Percentiles rank a stretch among this genome's conserved stretches.
These are phyloP conservation scores for Claviceps sp. DNA, from an alignment of 2,329 filamentous ascomycete genomes.

Conservation along the genomic window DNA sequence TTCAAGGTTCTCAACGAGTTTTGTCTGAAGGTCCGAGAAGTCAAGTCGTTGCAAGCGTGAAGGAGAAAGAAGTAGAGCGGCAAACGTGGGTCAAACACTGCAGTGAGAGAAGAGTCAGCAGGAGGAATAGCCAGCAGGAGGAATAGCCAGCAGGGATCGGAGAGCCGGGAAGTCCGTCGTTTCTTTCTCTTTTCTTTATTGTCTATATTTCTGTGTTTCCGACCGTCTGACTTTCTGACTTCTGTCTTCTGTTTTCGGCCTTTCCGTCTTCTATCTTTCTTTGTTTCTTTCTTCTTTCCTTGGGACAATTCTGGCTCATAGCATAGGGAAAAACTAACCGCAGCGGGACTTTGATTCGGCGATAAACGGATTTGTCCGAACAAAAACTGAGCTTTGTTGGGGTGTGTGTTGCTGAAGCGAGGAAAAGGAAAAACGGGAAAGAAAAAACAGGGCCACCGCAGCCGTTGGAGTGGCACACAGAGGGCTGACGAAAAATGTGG, in stretches of 20 bases:
- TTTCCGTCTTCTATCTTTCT: too few species aligned
- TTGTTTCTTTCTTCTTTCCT: not conserved
- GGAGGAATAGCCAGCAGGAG: not conserved
- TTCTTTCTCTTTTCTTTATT: too few species aligned
- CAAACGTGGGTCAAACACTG: conserved; percentile 6
- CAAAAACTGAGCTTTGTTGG: conserved; percentile 2
- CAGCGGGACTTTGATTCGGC: not conserved
- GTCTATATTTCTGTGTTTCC: too few species aligned
- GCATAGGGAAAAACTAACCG: not conserved
- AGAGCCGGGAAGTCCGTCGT: too few species aligned
- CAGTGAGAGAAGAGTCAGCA: conserved; percentile 9
- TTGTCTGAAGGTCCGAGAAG: not conserved
- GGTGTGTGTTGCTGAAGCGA: not conserved
- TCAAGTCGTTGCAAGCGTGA: not conserved
- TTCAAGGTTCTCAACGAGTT: not conserved
- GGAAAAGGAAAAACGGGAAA: conserved; percentile 2
- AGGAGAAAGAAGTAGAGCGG: not conserved
- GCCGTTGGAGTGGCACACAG: not conserved
- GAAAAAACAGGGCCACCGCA: conserved; percentile 9
- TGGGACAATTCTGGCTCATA: not conserved
- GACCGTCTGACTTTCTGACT: too few species aligned
- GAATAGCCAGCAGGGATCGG: not conserved
- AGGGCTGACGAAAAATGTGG: conserved; percentile 1
- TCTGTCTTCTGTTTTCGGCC: too few species aligned
- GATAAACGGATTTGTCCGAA: conserved; percentile 3